phyloP scores from a whole-genome alignment of 1,284 basidiomycete species.

The Ceratobasidium sp. region DNA sequence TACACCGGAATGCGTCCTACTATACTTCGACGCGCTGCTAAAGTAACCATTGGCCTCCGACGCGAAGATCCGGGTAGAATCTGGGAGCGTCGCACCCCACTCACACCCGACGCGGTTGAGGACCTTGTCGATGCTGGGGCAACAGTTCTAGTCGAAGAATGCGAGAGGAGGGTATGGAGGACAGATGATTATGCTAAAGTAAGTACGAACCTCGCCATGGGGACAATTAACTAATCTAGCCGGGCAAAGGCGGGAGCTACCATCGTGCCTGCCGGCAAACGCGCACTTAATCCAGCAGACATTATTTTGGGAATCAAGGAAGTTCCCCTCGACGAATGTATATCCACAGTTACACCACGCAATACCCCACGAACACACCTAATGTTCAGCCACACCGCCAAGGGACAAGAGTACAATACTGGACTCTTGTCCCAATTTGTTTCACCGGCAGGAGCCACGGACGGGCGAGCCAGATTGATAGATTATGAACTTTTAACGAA shows the following conservation, averaged over 20 bases:
- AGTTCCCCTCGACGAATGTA: constrained; percentile 69
- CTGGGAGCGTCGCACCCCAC: constrained; percentile 86
- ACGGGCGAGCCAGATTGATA: constrained; percentile 55
- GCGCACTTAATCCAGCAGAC: constrained; percentile 66
- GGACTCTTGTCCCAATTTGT: constrained; percentile 75
- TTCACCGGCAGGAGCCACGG: constrained; percentile 39
- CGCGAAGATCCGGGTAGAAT: constrained; percentile 80
- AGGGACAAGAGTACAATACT: constrained; percentile 86
- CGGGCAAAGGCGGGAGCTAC: constrained; percentile 72
- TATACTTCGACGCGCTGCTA: constrained; percentile 15
- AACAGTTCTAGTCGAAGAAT: constrained; percentile 75
- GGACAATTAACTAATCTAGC: not conserved
- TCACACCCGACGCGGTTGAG: constrained; percentile 76
- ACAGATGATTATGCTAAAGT: constrained; percentile 72
- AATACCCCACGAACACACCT: constrained; percentile 65
- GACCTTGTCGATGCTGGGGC: constrained; percentile 66
- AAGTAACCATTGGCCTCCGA: constrained; percentile 61
- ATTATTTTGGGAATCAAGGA: constrained; percentile 89
- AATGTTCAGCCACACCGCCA: constrained; percentile 91
- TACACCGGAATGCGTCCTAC: constrained; percentile 6
- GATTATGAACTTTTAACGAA: constrained; percentile 85
- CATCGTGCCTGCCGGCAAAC: constrained; percentile 52
- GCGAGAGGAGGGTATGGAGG: constrained; percentile 74
- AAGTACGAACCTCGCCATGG: constrained; percentile 41
- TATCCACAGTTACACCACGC: constrained; percentile 44